These are phyloP conservation scores for Apiospora malaysiana DNA, from an alignment of 2,329 filamentous ascomycete species.

Conservation along the genomic window DNA sequence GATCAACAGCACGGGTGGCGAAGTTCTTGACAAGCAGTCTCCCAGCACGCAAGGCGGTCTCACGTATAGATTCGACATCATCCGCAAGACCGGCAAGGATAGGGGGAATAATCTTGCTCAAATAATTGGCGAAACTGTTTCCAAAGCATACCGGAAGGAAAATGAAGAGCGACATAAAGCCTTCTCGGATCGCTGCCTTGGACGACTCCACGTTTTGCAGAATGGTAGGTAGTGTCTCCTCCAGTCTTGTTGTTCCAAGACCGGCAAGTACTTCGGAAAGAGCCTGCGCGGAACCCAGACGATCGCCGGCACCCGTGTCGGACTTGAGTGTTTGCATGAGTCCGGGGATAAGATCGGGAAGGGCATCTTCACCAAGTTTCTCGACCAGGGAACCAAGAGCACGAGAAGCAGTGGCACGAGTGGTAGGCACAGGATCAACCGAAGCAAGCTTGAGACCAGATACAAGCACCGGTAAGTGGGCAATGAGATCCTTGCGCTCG, in stretches of 20 bases:
- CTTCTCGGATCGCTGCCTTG: slow-evolving; percentile 90
- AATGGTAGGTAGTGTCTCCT: slow-evolving; percentile 95
- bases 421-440: slow-evolving; percentile 95
- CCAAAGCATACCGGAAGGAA: slow-evolving; percentile 99
- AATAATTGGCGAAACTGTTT: slow-evolving; percentile 96
- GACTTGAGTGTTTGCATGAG: slow-evolving; percentile 98
- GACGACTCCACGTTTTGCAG: slow-evolving; percentile 93
- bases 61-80: slow-evolving; percentile 93
- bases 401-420: slow-evolving; percentile 93
- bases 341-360: slow-evolving; percentile 95
- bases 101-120: slow-evolving; percentile 92
- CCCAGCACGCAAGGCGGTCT: slow-evolving; percentile 93
- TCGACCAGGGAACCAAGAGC: slow-evolving; percentile 96
- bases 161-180: slow-evolving; percentile 99
- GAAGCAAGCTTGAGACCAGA: slow-evolving; percentile 87
- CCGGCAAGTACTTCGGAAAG: slow-evolving; percentile 96
- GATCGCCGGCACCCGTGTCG: slow-evolving; percentile 93
- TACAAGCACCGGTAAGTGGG: slow-evolving; percentile 90
- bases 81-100: slow-evolving; percentile 94
- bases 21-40: slow-evolving; percentile 98
- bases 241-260: slow-evolving; percentile 86
- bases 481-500: slow-evolving; percentile 90
- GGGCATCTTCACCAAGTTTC: slow-evolving; percentile 94
- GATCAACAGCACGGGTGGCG: slow-evolving; percentile 89
- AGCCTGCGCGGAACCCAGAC: slow-evolving; percentile 94